Base-by-base conservation (phyloP, 257 asterid genomes). In the Penstemon newberryi region DNA sequence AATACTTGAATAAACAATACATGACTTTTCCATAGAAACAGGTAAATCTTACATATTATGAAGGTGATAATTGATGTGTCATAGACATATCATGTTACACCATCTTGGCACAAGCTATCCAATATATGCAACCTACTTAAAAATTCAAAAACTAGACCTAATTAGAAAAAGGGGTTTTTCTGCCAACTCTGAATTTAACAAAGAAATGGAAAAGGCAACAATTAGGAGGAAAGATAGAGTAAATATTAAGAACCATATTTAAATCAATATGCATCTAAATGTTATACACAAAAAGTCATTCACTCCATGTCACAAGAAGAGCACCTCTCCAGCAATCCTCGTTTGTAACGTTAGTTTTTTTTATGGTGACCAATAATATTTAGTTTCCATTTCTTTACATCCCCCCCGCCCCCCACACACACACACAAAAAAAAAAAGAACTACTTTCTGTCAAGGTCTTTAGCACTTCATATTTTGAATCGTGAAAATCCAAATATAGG, bases 161-260 rank as follows among this genome's bases (percentile, higher is more conserved):
- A 63, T 44, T 63, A 45, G 47, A 63, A 19, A 33, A 63, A 5
- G 44, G 57, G 11, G 11, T 6, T 15, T 51, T 51, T 63, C 68
- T 63, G 56, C 45, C 25, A 46, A 6, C 5, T 63, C 12, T 45
- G 45, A 41, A 46, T 52, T 5, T 45, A 63, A 63, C 5, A 51
- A 15, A 15, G 18, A 15, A 15, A 51, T 19, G 25, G 44, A 47
- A 33, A 46, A 46, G 9, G 10, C 6, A n/a, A 47, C 52, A 6
- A 47, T 49, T 59, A 40, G 43, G 51, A 15, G 6, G 25, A 50
- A 40, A 3, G 40, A 58, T 41, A 8, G 12, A 4, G 66, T 25
- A 61, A 51, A 51, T 50, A 15, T 45, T 19, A 37, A 25, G 12
- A 51, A 12, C 33, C 44, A 39, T 3, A 38, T 7, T 39, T 38